Base-by-base conservation (phyloP, 345 rosid species). In the Clausena lansium region DNA sequence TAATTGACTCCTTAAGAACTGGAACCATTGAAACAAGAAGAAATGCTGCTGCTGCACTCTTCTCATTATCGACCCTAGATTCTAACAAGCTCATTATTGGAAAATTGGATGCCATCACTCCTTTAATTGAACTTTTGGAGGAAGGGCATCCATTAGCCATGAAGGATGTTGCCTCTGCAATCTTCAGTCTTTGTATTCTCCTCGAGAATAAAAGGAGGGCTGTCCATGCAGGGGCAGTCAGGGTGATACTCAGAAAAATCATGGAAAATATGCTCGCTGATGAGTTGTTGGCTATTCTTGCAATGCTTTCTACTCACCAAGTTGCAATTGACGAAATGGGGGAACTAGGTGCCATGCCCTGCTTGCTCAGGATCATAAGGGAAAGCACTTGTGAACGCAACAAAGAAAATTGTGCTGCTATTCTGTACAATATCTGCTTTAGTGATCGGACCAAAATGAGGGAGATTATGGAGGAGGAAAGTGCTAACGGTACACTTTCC, bases 11-110 rank as follows among this genome's bases (percentile, higher is more conserved):
- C 36, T 52, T 90, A 71, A 70, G 30, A 71, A 45, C 67, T 6
- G 92, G 87, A 80, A 82, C 86, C 54, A 66, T 50, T 63, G 84
- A 78, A 73, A 78, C 94, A 63, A 88, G 88, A 60, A 84, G 85
- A 47, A 87, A 87, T 82, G 85, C 91, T 47, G 91, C 94, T 9
- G 88, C 88, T 7, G 83, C 94, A 68, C 83, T 90, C 7, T 78
- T 78, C 35, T 66, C 88, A 38, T 81, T 92, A 33, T 85, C 87
- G 35, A 79, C 79, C 41, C 71, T 79, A 7, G 86, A 86, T 72
- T 77, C 83, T 6, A 79, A 74, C 79, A 84, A 77, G 82, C 41
- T 38, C 36, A 30, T 75, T 41, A 88, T 86, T n/a, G 97, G 89
- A 64, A 77, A 83, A 76, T 80, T 83, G 0, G 97, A 87, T 79